A percentile compares a stretch with the other conserved stretches of the same genome.
Evolutionary conservation across 1,284 basidiomycete species (phyloP).

Genomic region (Austropuccinia psidii): DNA sequence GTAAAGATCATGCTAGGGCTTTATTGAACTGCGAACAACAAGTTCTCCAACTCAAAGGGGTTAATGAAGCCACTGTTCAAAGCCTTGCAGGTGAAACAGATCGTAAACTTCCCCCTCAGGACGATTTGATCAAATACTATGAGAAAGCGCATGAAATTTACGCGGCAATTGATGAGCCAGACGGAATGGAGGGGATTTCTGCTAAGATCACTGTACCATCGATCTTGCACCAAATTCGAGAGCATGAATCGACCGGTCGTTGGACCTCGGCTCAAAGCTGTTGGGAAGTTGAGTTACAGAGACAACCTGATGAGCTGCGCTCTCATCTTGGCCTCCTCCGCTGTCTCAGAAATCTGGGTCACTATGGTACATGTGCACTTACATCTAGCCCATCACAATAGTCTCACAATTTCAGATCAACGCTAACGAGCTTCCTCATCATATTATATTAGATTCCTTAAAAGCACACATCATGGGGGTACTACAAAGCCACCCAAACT

Average conservation of each 20-base stretch:
- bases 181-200: constrained; percentile 98
- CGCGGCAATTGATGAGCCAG: constrained; percentile 89
- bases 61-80: constrained; percentile 39
- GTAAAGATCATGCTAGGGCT: constrained; percentile 86
- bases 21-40: constrained; percentile 90
- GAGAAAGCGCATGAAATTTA: constrained; percentile 94
- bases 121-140: constrained; percentile 67
- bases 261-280: constrained; percentile 99
- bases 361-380: constrained; percentile 65
- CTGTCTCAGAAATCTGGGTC: constrained; percentile 88
- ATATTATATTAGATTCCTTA: constrained; percentile 64
- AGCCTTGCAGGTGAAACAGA: constrained; percentile 50
- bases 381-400: background rate
- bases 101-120: constrained; percentile 49
- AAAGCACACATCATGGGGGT: constrained; percentile 92
- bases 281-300: constrained; percentile 95
- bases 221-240: constrained; percentile 91
- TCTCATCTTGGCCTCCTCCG: constrained; percentile 83
- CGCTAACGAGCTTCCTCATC: background rate
- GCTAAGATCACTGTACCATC: constrained; percentile 80
- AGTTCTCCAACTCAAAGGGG: constrained; percentile 52
- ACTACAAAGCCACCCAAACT: constrained; percentile 68
- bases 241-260: constrained; percentile 91
- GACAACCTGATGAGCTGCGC: constrained; percentile 76
- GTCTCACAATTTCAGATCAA: constrained; percentile 23